phyloP scores from a whole-genome alignment of 2,329 filamentous ascomycete species.

The Colletotrichum sp. region DNA sequence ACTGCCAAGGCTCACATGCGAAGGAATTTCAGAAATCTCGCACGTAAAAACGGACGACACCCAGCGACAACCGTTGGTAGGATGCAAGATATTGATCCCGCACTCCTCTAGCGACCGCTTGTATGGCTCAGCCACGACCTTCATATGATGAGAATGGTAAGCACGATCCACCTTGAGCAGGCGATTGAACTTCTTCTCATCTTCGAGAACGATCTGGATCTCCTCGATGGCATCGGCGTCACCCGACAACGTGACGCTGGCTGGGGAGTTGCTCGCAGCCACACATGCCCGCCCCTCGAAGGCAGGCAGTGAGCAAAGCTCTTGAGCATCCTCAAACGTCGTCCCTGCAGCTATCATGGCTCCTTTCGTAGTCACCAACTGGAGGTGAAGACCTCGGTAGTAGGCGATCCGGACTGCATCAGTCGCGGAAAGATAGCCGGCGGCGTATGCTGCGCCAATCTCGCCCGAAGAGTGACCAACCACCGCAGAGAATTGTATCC shows the following conservation, averaged over 20 bases:
- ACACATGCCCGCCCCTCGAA: conserved; percentile 24
- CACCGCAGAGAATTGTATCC: conserved; percentile 38
- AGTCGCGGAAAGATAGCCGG: conserved; percentile 39
- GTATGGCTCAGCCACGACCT: not conserved
- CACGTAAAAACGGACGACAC: not conserved
- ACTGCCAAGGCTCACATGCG: not conserved
- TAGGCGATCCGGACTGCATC: conserved; percentile 30
- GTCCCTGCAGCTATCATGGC: conserved; percentile 30
- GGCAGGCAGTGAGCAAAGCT: not conserved
- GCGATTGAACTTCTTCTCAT: conserved; percentile 21
- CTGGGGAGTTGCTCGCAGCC: conserved; percentile 27
- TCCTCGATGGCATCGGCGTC: conserved; percentile 30
- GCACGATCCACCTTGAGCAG: conserved; percentile 30
- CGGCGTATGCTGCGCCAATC: conserved; percentile 55
- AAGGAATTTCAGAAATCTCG: not conserved
- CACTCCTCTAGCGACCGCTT: not conserved
- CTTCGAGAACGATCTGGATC: conserved; percentile 24
- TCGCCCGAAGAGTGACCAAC: conserved; percentile 57
- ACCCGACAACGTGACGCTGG: conserved; percentile 29
- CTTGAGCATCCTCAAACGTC: conserved; percentile 17
- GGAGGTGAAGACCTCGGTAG: conserved; percentile 12
- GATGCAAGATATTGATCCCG: not conserved
- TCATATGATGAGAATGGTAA: conserved; percentile 36
- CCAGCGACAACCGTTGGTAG: not conserved
- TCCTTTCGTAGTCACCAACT: conserved; percentile 13